Conservation (phyloP, 208 protist genomes). For the Strigomonas galati region DNA sequence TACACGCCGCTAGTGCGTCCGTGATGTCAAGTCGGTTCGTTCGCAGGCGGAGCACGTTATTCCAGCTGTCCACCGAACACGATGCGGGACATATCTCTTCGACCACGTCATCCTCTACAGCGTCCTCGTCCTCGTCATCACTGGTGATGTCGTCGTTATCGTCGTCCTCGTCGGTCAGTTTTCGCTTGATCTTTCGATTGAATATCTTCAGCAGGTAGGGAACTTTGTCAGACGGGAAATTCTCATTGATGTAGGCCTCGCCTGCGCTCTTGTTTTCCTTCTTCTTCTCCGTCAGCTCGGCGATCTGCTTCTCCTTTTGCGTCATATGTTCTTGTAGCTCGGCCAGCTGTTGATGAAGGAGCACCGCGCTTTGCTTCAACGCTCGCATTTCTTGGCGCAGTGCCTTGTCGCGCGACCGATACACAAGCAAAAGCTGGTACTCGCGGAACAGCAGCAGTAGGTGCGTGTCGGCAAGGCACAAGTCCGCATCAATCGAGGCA, state of each 20-base stretch:
- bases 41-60: constrained; percentile 82
- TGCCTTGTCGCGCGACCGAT: constrained; percentile 86
- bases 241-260: constrained; percentile 78
- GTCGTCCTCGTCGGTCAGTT: constrained; percentile 50
- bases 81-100: constrained; percentile 89
- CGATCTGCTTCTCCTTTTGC: constrained; percentile 49
- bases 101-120: constrained; percentile 88
- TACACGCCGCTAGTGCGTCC: constrained; percentile 78
- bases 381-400: constrained; percentile 58
- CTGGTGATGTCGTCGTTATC: constrained; percentile 82
- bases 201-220: constrained; percentile 88
- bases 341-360: constrained; percentile 54
- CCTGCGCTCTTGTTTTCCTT: constrained; percentile 73
- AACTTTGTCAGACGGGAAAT: constrained; percentile 64
- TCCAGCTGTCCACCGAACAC: constrained; percentile 84
- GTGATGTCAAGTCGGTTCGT: constrained; percentile 89
- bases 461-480: constrained; percentile 91
- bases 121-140: constrained; percentile 76
- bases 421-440: constrained; percentile 93
- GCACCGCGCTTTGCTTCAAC: constrained; percentile 54
- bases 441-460: constrained; percentile 94
- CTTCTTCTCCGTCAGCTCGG: constrained; percentile 59
- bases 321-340: constrained; percentile 52
- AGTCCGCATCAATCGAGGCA: constrained; percentile 87
- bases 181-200: constrained; percentile 92